phyloP scores from a whole-genome alignment of 2,329 filamentous ascomycete species.

The Scorias spongiosa region DNA sequence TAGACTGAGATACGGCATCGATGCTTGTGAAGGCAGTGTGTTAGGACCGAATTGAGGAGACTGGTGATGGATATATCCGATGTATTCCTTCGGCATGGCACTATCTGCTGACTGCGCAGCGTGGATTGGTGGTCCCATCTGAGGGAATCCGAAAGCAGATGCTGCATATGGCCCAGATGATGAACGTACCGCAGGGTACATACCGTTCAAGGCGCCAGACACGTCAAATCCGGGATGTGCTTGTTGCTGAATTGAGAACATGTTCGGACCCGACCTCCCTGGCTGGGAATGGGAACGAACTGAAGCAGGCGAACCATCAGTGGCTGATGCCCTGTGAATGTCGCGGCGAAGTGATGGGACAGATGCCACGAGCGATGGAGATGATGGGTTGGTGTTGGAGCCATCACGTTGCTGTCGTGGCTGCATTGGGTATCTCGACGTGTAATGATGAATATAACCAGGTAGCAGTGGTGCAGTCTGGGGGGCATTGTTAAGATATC shows the following conservation, averaged over 20 bases:
- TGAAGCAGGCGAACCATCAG: conserved; percentile 25
- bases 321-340: conserved; percentile 27
- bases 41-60: conserved; percentile 24
- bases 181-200: conserved; percentile 17
- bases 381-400: conserved; percentile 32
- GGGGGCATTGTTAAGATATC: conserved; percentile 16
- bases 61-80: conserved; percentile 34
- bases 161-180: conserved; percentile 12
- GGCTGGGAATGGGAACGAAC: conserved; percentile 36
- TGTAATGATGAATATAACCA: conserved; percentile 31
- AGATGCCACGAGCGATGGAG: conserved; percentile 30
- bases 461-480: conserved; percentile 24
- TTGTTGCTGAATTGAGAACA: conserved; percentile 22
- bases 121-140: conserved; percentile 6
- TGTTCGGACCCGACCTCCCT: conserved; percentile 27
- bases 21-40: conserved; percentile 13
- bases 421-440: conserved; percentile 26
- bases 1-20: conserved; percentile 21
- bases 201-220: conserved; percentile 17
- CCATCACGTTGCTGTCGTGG: conserved; percentile 26
- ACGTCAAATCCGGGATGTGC: conserved; percentile 26
- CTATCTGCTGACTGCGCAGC: conserved; percentile 12
- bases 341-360: conserved; percentile 28
- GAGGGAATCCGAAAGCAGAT: conserved; percentile 11
- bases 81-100: conserved; percentile 33